Evolutionary conservation across 768 basidiomycete genomes (phyloP).

Genomic region (Amanita muscaria): DNA sequence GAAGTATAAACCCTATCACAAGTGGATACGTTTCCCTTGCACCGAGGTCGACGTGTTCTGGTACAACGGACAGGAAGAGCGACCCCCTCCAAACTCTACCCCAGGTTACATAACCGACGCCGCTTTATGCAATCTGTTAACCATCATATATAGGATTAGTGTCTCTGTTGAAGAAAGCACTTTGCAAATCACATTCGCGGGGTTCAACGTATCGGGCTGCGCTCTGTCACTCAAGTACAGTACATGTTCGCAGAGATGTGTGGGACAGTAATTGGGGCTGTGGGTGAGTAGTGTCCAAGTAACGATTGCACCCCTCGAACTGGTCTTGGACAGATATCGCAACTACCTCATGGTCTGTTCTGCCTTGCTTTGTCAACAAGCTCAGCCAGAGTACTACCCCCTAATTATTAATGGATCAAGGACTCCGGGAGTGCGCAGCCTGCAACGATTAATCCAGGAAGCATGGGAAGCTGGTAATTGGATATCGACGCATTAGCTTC

Average conservation of each 20-base stretch:
- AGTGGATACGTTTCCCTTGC: constrained; percentile 7
- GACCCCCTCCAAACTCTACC: constrained; percentile 47
- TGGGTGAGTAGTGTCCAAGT: constrained; percentile 35
- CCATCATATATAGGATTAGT: constrained; percentile 44
- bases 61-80: constrained; percentile 35
- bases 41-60: constrained; percentile 51
- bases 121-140: not conserved
- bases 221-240: constrained; percentile 53
- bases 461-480: constrained; percentile 64
- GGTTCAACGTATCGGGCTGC: constrained; percentile 46
- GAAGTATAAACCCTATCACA: constrained; percentile 1
- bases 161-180: constrained; percentile 45
- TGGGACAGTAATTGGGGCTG: constrained; percentile 73
- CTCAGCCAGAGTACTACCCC: constrained; percentile 53
- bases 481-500: constrained; percentile 9
- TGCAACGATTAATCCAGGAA: constrained; percentile 73
- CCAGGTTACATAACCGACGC: constrained; percentile 37
- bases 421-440: constrained; percentile 60
- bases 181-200: constrained; percentile 42
- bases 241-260: constrained; percentile 46
- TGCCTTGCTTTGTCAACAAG: constrained; percentile 56
- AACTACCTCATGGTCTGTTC: constrained; percentile 78
- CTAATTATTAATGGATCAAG: constrained; percentile 37
- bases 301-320: not conserved
- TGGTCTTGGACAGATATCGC: constrained; percentile 47